Base-by-base conservation (phyloP, 176 grass and related monocot genomes). In the Oryza coarctata region DNA sequence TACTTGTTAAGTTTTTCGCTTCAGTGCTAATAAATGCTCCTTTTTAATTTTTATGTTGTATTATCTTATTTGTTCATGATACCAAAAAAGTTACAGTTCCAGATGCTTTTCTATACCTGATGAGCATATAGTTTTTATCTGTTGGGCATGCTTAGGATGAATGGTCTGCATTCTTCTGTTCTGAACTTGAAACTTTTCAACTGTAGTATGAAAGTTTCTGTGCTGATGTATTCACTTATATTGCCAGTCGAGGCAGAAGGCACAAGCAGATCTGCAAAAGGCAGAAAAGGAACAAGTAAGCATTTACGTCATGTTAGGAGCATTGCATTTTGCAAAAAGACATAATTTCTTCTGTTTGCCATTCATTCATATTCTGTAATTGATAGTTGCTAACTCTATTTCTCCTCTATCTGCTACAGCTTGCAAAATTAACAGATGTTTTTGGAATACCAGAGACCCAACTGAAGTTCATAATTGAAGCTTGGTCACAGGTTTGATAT, bases 191-290 rank as follows among this genome's bases (percentile, higher is more conserved):
- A 63, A 63, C 17, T 45, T 73, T 47, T 52, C 25, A 58, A 36
- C 43, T 68, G 8, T 73, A 66, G 44, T 79, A 58, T 25, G 7
- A 23, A 60, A 70, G n/a, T 72, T 66, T 60, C n/a, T 83, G 25
- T 63, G 71, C 49, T 85, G 50, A 83, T 68, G 2, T 68, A 57
- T 62, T 87, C 63, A 78, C 25, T 73, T 70, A 11, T 75, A 44
- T 89, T 87, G 75, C 71, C 92, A 98, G 95, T 98, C 95, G 3
- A 98, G 95, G 82, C 73, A 89, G 84, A 98, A 98, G 80, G 95
- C 95, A 72, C 79, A 93, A 82, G 34, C 86, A 65, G 92, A 98
- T 89, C 84, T 98, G 78, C 66, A 73, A 13, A 91, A 81, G 63
- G 92, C 94, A 30, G 87, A 93, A 84, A 94, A 83, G 67, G 86